Evolutionary conservation across 2,329 filamentous ascomycete genomes (phyloP).

Genomic region (Aspergillus sp.): DNA sequence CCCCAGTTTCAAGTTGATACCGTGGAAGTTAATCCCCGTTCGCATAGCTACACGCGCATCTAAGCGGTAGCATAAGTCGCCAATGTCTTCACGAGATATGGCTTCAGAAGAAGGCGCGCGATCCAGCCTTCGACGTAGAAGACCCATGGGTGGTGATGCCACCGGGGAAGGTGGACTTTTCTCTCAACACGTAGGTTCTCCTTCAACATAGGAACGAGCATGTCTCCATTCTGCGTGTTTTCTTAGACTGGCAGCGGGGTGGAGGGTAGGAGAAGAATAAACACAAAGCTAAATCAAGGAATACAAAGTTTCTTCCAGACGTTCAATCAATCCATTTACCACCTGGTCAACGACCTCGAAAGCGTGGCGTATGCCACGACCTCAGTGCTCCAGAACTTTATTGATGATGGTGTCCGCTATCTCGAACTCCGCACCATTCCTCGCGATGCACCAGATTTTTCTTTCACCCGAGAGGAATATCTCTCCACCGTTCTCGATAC

Average conservation of each 20-base stretch:
- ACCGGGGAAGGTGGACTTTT: conserved; percentile 68
- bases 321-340: conserved; percentile 78
- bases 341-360: conserved; percentile 63
- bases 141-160: conserved; percentile 72
- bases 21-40: neutral
- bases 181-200: conserved; percentile 62
- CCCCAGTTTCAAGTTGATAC: neutral
- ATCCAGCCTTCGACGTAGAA: conserved; percentile 56
- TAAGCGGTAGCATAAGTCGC: conserved; percentile 75
- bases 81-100: conserved; percentile 74
- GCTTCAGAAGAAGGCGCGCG: conserved; percentile 55
- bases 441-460: conserved; percentile 56
- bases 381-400: conserved; percentile 66
- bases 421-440: conserved; percentile 81
- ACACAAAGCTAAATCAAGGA: neutral
- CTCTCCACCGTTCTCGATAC: conserved; percentile 64
- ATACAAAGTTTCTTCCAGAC: conserved; percentile 69
- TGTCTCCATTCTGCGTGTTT: neutral
- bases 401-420: conserved; percentile 70
- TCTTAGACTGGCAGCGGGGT: neutral
- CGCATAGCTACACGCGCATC: conserved; percentile 71
- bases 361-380: conserved; percentile 63
- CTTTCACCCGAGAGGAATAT: conserved; percentile 64
- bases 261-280: neutral
- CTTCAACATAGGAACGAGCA: neutral